phyloP scores from a whole-genome alignment of 2,329 filamentous ascomycete genomes.

The Calonectria montana region DNA sequence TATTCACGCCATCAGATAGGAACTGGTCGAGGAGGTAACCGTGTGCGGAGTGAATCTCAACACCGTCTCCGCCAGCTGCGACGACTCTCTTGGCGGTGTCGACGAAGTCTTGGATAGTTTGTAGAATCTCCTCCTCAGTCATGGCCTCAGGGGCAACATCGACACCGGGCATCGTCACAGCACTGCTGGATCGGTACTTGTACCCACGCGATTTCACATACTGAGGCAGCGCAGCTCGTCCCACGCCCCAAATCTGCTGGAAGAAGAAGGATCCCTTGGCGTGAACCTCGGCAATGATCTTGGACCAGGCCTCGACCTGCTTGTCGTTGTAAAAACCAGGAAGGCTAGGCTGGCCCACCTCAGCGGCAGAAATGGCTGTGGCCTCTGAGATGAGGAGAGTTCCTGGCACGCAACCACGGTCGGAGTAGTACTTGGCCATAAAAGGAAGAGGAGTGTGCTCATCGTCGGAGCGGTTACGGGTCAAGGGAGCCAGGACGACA shows the following conservation, averaged over 20 bases:
- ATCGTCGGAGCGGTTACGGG: constrained; percentile 62
- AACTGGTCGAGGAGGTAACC: constrained; percentile 71
- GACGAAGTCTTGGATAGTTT: constrained; percentile 67
- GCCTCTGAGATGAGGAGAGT: constrained; percentile 47
- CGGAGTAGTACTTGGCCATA: constrained; percentile 44
- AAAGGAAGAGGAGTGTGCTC: constrained; percentile 45
- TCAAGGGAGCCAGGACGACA: constrained; percentile 47
- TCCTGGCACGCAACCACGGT: constrained; percentile 57
- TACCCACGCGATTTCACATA: constrained; percentile 38
- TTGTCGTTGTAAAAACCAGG: constrained; percentile 58
- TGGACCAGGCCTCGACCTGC: constrained; percentile 44
- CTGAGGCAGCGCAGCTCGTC: constrained; percentile 34
- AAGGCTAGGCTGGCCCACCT: constrained; percentile 35
- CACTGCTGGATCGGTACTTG: constrained; percentile 43
- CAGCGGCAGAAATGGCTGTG: constrained; percentile 40
- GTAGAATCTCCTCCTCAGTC: constrained; percentile 70
- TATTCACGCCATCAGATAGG: constrained; percentile 51
- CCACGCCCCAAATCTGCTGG: constrained; percentile 41
- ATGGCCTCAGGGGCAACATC: constrained; percentile 64
- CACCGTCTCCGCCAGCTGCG: constrained; percentile 71
- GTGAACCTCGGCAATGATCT: constrained; percentile 43
- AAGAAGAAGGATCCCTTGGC: constrained; percentile 44
- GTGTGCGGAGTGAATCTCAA: constrained; percentile 66
- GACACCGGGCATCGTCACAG: constrained; percentile 12
- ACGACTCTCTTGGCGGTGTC: constrained; percentile 60